These are phyloP conservation scores for Cutaneotrichosporon sp. DNA, from an alignment of 1,284 basidiomycete species.

Conservation along the genomic window DNA sequence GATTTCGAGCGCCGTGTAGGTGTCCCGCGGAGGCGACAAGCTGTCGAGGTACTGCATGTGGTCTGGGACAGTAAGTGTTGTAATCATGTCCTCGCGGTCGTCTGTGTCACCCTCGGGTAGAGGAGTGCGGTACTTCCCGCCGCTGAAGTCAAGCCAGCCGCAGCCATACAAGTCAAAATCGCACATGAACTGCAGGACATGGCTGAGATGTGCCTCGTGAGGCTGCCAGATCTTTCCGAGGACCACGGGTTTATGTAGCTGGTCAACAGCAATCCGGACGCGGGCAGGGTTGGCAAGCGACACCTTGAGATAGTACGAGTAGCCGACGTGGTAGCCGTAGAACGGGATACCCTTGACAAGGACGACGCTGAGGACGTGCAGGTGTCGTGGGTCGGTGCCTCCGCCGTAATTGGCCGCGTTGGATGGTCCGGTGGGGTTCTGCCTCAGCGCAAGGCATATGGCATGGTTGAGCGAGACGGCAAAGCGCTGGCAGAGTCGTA, in stretches of 20 bases:
- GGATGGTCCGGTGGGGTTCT: slow-evolving; percentile 33
- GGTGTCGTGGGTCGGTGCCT: slow-evolving; percentile 41
- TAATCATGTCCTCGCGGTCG: slow-evolving; percentile 12
- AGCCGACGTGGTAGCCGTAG: slow-evolving; percentile 86
- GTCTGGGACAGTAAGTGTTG: slow-evolving; percentile 27
- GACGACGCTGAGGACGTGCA: slow-evolving; percentile 60
- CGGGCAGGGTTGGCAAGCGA: slow-evolving; percentile 66
- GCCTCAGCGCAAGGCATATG: slow-evolving; percentile 43
- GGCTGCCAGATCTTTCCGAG: slow-evolving; percentile 70
- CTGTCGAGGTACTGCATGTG: slow-evolving; percentile 34
- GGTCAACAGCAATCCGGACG: slow-evolving; percentile 63
- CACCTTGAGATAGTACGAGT: slow-evolving; percentile 86
- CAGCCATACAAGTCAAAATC: slow-evolving; percentile 96
- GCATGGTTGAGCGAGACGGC: slow-evolving; percentile 46
- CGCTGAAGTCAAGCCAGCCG: slow-evolving; percentile 68
- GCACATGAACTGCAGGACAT: slow-evolving; percentile 85
- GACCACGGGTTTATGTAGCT: slow-evolving; percentile 72
- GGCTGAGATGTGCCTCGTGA: slow-evolving; percentile 88
- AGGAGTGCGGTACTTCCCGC: slow-evolving; percentile 52
- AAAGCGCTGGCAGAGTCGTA: slow-evolving; percentile 43
- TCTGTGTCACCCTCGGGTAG: slow-evolving; percentile 45
- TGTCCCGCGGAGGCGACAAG: slow-evolving; percentile 59
- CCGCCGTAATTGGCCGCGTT: slow-evolving; percentile 30
- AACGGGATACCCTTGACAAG: slow-evolving; percentile 93
- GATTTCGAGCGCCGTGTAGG: slow-evolving; percentile 71